Conservation (phyloP, 116 monocot genomes). For the Iris pallida region DNA sequence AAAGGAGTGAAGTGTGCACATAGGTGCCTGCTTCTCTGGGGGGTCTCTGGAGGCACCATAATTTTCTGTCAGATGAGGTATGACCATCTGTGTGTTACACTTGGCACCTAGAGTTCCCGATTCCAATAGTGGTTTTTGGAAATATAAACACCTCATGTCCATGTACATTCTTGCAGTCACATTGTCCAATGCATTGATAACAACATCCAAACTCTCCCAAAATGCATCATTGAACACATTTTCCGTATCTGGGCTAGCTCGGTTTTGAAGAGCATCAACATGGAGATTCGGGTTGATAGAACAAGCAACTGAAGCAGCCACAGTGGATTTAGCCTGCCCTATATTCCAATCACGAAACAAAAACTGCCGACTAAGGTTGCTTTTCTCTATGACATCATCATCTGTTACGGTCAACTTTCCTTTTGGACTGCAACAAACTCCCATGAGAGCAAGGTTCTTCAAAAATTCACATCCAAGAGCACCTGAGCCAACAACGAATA, state of each 20-base stretch:
- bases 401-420: constrained; percentile 9
- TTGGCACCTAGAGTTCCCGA: no score
- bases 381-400: constrained; percentile 17
- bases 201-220: constrained; percentile 11
- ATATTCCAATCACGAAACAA: constrained; percentile 14
- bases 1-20: constrained; percentile 12
- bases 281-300: neutral
- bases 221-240: constrained; percentile 11
- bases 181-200: constrained; percentile 14
- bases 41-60: constrained; percentile 15
- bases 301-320: neutral
- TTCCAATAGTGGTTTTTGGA: no score
- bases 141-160: neutral
- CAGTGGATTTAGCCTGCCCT: constrained; percentile 13
- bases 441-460: constrained; percentile 11
- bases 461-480: constrained; percentile 15
- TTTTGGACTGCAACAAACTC: constrained; percentile 5
- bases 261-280: constrained; percentile 7
- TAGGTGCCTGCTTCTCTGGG: constrained; percentile 15
- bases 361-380: constrained; percentile 12
- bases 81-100: no score
- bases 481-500: constrained; percentile 4
- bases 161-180: constrained; percentile 12
- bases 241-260: constrained; percentile 9
- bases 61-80: no score